Conservation (phyloP, 495 filamentous ascomycete species). For the Talaromyces stipitatus region DNA sequence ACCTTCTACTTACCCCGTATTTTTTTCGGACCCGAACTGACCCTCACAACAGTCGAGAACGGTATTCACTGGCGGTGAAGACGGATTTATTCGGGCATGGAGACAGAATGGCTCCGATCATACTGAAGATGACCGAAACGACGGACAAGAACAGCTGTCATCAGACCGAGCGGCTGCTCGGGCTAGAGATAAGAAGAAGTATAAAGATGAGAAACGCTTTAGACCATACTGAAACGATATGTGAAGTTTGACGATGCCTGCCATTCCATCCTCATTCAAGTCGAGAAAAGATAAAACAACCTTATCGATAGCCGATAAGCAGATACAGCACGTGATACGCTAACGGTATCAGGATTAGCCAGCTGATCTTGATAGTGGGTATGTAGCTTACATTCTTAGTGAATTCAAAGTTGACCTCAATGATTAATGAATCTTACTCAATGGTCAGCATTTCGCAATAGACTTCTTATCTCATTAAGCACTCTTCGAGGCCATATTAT, state of each 20-base stretch:
- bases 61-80: slow-evolving; percentile 73
- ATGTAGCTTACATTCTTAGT: too few relatives aligned
- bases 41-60: slow-evolving; percentile 44
- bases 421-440: too few relatives aligned
- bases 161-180: slow-evolving; percentile 17
- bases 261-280: background rate
- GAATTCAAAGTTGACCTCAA: too few relatives aligned
- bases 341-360: too few relatives aligned
- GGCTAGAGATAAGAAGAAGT: slow-evolving; percentile 31
- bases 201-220: slow-evolving; percentile 31
- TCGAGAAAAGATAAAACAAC: background rate
- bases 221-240: slow-evolving; percentile 27
- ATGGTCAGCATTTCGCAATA: too few relatives aligned
- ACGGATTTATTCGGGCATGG: slow-evolving; percentile 55
- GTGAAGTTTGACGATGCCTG: background rate
- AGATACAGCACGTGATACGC: background rate
- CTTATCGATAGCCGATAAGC: background rate
- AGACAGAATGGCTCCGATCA: slow-evolving; percentile 17
- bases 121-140: background rate
- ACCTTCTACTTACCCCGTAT: slow-evolving; percentile 10
- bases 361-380: too few relatives aligned
- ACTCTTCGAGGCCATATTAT: too few relatives aligned
- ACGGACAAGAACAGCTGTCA: slow-evolving; percentile 8
- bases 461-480: too few relatives aligned
- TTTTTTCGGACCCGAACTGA: background rate